Percentiles rank a stretch among this genome's conserved stretches.
phyloP scores from a whole-genome alignment of 2,329 filamentous ascomycete species.

The Cordyceps militaris region DNA sequence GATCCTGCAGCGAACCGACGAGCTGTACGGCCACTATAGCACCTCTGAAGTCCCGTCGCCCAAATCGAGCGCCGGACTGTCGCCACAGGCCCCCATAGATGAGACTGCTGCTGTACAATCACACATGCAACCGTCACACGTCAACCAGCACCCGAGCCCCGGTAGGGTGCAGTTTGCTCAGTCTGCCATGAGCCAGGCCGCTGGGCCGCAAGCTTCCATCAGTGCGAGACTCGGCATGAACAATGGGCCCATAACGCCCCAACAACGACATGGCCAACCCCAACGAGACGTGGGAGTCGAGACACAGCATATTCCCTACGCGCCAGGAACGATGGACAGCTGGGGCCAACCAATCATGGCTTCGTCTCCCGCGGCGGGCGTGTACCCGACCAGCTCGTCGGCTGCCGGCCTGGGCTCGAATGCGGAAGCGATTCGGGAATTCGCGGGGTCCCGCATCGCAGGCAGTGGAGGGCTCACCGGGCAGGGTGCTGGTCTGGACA shows the following conservation, averaged over 20 bases:
- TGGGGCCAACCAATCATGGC: conserved; percentile 6
- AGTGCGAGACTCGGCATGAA: conserved; percentile 7
- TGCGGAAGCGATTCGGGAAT: background rate
- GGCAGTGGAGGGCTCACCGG: background rate
- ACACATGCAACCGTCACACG: conserved; percentile 12
- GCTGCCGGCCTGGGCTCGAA: background rate
- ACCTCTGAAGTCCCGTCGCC: conserved; percentile 55
- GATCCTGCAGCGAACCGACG: conserved; percentile 70
- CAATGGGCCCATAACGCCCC: background rate
- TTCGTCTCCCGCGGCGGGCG: background rate
- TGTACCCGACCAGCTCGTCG: background rate
- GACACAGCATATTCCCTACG: background rate
- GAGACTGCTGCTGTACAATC: conserved; percentile 14
- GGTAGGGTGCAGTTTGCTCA: conserved; percentile 7
- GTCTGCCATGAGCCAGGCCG: background rate
- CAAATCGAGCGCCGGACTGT: conserved; percentile 26
- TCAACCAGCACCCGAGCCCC: conserved; percentile 12
- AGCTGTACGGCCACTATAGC: conserved; percentile 68
- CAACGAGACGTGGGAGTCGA: background rate
- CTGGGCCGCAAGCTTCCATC: background rate
- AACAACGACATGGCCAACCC: conserved; percentile 8
- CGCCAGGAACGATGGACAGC: conserved; percentile 5
- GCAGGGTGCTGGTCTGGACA: conserved; percentile 31
- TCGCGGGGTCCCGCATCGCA: background rate
- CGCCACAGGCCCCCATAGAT: conserved; percentile 24